Percentiles rank a stretch among this genome's conserved stretches.
Evolutionary conservation across 1,284 basidiomycete species (phyloP).

Genomic region (Leccinum variabile): DNA sequence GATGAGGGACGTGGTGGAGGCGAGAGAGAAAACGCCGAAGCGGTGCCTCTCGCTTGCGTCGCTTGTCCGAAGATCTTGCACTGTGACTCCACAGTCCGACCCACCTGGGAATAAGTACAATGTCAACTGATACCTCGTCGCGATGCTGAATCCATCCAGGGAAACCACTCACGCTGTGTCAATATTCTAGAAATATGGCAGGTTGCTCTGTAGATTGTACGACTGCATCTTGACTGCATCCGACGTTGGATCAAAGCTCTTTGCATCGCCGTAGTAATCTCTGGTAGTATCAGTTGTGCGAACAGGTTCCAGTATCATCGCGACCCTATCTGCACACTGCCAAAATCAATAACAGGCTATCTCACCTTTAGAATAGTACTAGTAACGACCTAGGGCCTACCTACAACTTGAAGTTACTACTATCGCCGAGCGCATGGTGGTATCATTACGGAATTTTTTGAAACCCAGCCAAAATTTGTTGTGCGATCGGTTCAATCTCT

Average conservation of each 20-base stretch:
- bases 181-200: not conserved
- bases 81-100: too few species aligned
- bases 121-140: constrained; percentile 1
- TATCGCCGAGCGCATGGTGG: not conserved
- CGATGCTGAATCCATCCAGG: constrained; percentile 8
- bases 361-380: too few species aligned
- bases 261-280: not conserved
- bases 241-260: not conserved
- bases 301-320: not conserved
- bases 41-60: too few species aligned
- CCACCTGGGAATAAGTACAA: constrained; percentile 1
- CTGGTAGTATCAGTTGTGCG: not conserved
- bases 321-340: too few species aligned
- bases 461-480: constrained; percentile 39
- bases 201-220: not conserved
- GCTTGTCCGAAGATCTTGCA: too few species aligned
- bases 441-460: constrained; percentile 27
- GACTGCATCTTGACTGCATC: not conserved
- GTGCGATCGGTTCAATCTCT: constrained; percentile 24
- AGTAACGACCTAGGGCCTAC: too few species aligned
- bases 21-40: too few species aligned
- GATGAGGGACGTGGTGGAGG: too few species aligned
- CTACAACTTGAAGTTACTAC: too few species aligned
- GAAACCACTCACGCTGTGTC: constrained; percentile 10
- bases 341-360: too few species aligned